phyloP scores from a whole-genome alignment of 2,329 filamentous ascomycete species.

The Penicillium sp. region DNA sequence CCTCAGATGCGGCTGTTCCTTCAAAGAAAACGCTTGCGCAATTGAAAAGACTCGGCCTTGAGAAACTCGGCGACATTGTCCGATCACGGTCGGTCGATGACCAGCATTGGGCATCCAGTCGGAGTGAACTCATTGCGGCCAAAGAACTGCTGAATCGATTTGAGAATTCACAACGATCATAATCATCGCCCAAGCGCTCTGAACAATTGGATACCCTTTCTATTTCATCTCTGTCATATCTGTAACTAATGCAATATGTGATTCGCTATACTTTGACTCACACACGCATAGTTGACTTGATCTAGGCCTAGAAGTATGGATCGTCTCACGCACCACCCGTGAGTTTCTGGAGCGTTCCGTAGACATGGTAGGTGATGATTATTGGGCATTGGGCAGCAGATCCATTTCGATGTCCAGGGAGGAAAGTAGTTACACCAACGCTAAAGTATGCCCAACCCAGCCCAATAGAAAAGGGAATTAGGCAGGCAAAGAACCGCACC shows the following conservation, averaged over 20 bases:
- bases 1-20: slow-evolving; percentile 10
- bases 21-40: slow-evolving; percentile 27
- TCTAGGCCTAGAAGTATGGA: not conserved
- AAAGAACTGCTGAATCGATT: slow-evolving; percentile 38
- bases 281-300: no score
- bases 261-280: not conserved
- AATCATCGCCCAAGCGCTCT: not conserved
- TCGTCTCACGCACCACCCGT: not conserved
- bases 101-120: slow-evolving; percentile 30
- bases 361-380: slow-evolving; percentile 9
- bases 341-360: slow-evolving; percentile 11
- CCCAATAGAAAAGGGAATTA: slow-evolving; percentile 8
- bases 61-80: slow-evolving; percentile 37
- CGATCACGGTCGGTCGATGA: slow-evolving; percentile 30
- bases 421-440: slow-evolving; percentile 1
- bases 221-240: not conserved
- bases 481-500: slow-evolving; percentile 6
- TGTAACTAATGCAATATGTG: not conserved
- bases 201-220: slow-evolving; percentile 3
- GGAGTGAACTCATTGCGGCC: slow-evolving; percentile 41
- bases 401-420: not conserved
- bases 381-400: slow-evolving; percentile 21
- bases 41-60: slow-evolving; percentile 36
- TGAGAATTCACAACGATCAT: slow-evolving; percentile 7
- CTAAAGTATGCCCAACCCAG: slow-evolving; percentile 12